Evolutionary conservation across 176 grass and related monocot genomes (phyloP), one percentile per base, ranked within the genome.

Genomic region (Ensete ventricosum): DNA sequence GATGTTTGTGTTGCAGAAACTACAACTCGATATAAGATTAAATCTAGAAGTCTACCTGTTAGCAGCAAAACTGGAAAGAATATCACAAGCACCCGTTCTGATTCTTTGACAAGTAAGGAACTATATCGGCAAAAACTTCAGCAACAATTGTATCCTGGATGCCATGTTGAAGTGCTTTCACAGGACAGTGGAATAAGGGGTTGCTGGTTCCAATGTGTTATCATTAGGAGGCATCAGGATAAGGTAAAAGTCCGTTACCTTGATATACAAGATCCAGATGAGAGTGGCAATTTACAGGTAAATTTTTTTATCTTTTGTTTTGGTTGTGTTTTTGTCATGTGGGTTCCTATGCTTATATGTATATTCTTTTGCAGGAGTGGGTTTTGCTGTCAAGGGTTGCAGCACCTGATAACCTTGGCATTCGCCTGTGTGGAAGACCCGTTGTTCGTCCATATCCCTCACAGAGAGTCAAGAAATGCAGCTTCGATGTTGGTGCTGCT

Each of bases 121-220:
- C 48, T 54, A 17, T 67, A 67, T 74, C 64, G 74, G 16, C 54
- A 74, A 62, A 83, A 75, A 76, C 9, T 71, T 77, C 53, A 71
- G 55, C 78, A 77, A 49, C 79, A 85, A 62, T 52, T 88, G 51
- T 80, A 49, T 62, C 85, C 94, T 80, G 90, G 90, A 64, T 83
- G 87, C 63, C 73, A 78, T 69, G 86, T 78, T 22, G 94, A 97
- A 83, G 73, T 97, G 48, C 77, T 97, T 49, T 88, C 87, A 7
- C 94, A 93, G 72, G 94, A 97, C 83, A 93, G 90, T 62, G 94
- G 94, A 75, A 88, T 97, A 53, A 91, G 90, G 77, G 94, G 94
- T 34, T 97, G 94, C 58, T 97, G 94, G 94, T 97, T 97, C 82
- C 78, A 88, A 52, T 97, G 94, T 71, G 76, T 85, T 22, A 87